Evolutionary conservation across 2,329 filamentous ascomycete species (phyloP), one percentile per base, ranked within the genome.

Genomic region (Plenodomus biglobosus): DNA sequence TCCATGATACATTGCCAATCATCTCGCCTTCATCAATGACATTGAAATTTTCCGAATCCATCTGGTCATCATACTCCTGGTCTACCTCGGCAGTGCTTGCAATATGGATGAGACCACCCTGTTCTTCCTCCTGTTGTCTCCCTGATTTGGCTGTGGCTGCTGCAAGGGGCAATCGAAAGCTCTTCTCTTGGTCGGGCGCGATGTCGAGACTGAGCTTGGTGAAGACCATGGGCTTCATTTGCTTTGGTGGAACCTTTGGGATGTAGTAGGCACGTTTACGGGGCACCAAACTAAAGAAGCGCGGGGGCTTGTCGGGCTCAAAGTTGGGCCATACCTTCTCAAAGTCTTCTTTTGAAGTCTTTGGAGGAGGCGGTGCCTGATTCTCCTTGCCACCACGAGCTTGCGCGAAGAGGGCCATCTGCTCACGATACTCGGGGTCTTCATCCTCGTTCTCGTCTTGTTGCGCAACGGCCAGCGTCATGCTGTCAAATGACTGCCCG

Each of bases 121-220:
- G 81, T 38, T 84, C 81, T 18, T 68, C 64, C 10, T 78, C 68
- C n/a, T 66, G 56, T 45, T 78, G 75, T 7, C 76, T 71, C 10
- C 73, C 70, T 21, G 75, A 72, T 57, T 82, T 80, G 34, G 77
- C 75, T 15, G 70, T 58, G 19, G 56, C 52, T 1, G 80, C 78
- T 20, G 84, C 80, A 0, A 85, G 85, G n/a, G 68, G 66, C 24
- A 92, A 83, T 46, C 85, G 85, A 69, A 97, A 99, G 20, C 82
- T 79, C 60, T 91, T 90, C 70, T 95, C 90, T 58, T 95, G 88
- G 61, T 97, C 94, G 39, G 83, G 80, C 2, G 89, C 87, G 27
- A 97, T 77, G 52, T 99, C 94, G 13, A 99, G 79, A 52, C 85
- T 91, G 47, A 96, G 80, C 72, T 99, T 99, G 17, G 87, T 92